Evolutionary conservation across 768 basidiomycete genomes (phyloP), one percentile per base, ranked within the genome.

Genomic region (Tricholoma terreum): DNA sequence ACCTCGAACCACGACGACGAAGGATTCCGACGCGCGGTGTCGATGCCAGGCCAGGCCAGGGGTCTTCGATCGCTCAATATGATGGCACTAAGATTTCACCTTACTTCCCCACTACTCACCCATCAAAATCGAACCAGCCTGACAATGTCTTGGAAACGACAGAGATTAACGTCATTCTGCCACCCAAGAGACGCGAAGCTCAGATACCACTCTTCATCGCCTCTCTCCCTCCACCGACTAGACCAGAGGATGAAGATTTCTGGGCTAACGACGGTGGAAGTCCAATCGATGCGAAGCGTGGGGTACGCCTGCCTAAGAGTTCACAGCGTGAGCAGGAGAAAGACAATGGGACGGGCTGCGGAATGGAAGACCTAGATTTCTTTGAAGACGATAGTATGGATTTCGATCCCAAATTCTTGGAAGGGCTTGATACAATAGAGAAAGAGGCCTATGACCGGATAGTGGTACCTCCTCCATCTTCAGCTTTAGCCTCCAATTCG

Each of bases 1-100:
- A 75, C 49, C 71, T 77, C 57, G 73, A 75, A 52, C 70, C 71
- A 12, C 72, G 72, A 8, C 69, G 76, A 17, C 73, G 77, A 5
- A 69, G 70, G 27, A 51, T 77, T 11, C 76, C 77, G 14, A 64
- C 53, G 30, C 54, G 57, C 19, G 59, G 33, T 24, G 22, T 50
- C 17, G 42, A 53, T 40, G 49, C 58, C 35, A 5, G 38, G 4
- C 24, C 45, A 27, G 27, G 45, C 27, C 46, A 17, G 17, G 30
- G 27, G 22, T 10, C n/a, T 3, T 31, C 27, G 10, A 17, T n/a
- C 30, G 7, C 46, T 17, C n/a, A 30, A 49, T 4, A 9, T 5
- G 27, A 17, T 8, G 46, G 27, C 8, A 49, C 46, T n/a, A 31
- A 15, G 3, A 17, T 49, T 31, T 49, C 46, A 7, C 46, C 46